Evolutionary conservation across 2,329 filamentous ascomycete species (phyloP).

Genomic region (Aspergillus transmontanensis): DNA sequence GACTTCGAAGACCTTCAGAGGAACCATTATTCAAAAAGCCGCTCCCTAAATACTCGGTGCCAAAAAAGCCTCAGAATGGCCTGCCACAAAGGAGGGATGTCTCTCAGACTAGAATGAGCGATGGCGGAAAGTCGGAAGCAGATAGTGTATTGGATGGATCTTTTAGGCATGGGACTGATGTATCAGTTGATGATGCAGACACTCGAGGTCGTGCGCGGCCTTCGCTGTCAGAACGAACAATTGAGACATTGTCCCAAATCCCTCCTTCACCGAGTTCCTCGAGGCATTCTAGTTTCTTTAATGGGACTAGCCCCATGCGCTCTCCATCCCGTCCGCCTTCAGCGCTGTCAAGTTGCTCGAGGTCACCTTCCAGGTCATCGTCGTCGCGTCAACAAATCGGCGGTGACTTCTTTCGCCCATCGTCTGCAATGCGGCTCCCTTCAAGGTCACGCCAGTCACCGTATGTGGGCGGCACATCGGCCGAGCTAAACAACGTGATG

Average conservation of each 20-base stretch:
- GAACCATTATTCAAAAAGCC: slow-evolving; percentile 41
- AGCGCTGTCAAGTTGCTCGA: slow-evolving; percentile 53
- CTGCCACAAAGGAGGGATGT: slow-evolving; percentile 24
- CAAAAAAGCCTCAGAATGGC: slow-evolving; percentile 24
- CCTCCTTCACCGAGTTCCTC: slow-evolving; percentile 74
- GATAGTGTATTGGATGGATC: slow-evolving; percentile 15
- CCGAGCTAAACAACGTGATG: slow-evolving; percentile 17
- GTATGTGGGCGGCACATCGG: slow-evolving; percentile 19
- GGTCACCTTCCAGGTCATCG: slow-evolving; percentile 43
- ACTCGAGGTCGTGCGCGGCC: slow-evolving; percentile 31
- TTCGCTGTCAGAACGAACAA: slow-evolving; percentile 74
- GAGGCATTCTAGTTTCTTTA: slow-evolving; percentile 74
- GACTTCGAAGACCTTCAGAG: slow-evolving; percentile 43
- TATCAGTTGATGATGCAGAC: slow-evolving; percentile 22
- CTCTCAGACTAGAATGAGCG: slow-evolving; percentile 22
- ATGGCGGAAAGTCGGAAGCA: slow-evolving; percentile 18
- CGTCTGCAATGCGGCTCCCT: slow-evolving; percentile 36
- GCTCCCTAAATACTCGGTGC: slow-evolving; percentile 28
- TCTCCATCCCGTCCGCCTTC: slow-evolving; percentile 66
- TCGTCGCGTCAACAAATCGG: slow-evolving; percentile 56
- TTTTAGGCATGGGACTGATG: slow-evolving; percentile 19
- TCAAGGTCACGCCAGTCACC: slow-evolving; percentile 36
- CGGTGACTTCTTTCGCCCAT: slow-evolving; percentile 51
- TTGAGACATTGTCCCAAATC: slow-evolving; percentile 78
- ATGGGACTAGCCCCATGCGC: slow-evolving; percentile 60